phyloP scores from a whole-genome alignment of 1,284 basidiomycete species.

The Ganoderma lucidum region DNA sequence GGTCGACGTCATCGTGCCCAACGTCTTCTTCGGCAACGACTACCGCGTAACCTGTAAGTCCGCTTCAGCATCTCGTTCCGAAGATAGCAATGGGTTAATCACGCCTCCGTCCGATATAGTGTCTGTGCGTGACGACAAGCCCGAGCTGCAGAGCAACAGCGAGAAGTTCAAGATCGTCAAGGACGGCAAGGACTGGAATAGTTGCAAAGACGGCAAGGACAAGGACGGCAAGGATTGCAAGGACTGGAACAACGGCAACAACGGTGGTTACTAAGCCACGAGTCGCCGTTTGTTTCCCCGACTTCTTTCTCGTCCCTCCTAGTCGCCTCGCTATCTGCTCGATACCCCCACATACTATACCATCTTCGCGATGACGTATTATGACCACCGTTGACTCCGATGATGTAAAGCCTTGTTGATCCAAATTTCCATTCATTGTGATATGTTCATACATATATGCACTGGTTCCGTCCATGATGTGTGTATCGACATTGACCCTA shows the following conservation, averaged over 20 bases:
- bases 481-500: neutral
- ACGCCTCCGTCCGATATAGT: neutral
- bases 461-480: too few relatives aligned
- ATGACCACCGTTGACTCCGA: too few relatives aligned
- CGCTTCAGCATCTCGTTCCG: neutral
- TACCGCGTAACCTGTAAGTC: neutral
- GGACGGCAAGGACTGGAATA: neutral
- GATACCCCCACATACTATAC: neutral
- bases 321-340: neutral
- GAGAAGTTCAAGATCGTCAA: constrained; percentile 1
- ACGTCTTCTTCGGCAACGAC: neutral
- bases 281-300: too few relatives aligned
- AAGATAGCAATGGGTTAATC: neutral
- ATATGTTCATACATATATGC: neutral
- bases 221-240: constrained; percentile 2
- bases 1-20: neutral
- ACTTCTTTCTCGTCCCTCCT: too few relatives aligned
- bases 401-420: neutral
- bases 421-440: neutral
- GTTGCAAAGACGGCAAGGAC: neutral
- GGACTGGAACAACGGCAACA: neutral
- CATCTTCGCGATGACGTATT: neutral
- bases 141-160: neutral
- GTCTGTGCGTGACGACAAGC: neutral
- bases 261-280: neutral